Percentiles rank a stretch among this genome's conserved stretches.
phyloP scores from a whole-genome alignment of 345 rosid genomes.

The Stellera chamaejasme region DNA sequence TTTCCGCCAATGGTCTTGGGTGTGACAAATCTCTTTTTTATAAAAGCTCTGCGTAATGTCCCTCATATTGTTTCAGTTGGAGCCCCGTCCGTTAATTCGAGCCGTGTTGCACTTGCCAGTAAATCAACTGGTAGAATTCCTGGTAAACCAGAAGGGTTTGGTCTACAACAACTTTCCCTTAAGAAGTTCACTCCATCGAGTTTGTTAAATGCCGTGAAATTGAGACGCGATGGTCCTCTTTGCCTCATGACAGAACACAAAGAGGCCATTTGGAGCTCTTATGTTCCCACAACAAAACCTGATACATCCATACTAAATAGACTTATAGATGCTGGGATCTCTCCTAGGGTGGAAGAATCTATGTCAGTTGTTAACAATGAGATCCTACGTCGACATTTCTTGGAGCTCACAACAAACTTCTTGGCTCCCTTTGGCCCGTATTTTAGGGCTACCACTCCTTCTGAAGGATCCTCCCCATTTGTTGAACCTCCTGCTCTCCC shows the following conservation, averaged over 20 bases:
- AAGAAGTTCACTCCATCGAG: conserved; percentile 85
- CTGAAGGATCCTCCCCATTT: conserved; percentile 87
- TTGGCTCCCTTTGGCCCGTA: conserved; percentile 98
- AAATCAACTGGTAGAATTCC: conserved; percentile 63
- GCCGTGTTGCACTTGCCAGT: conserved; percentile 41
- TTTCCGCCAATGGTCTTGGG: conserved; percentile 96
- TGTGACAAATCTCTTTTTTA: conserved; percentile 92
- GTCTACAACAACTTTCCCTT: conserved; percentile 71
- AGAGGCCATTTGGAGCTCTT: conserved; percentile 95
- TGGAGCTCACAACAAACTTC: conserved; percentile 94
- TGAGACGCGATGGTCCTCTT: conserved; percentile 91
- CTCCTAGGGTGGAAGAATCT: conserved; percentile 95
- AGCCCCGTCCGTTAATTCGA: conserved; percentile 58
- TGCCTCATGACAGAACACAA: conserved; percentile 98
- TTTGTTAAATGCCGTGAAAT: conserved; percentile 69
- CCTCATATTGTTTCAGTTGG: conserved; percentile 96
- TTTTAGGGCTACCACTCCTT: conserved; percentile 63
- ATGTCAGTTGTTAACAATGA: conserved; percentile 98
- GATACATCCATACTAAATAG: conserved; percentile 93
- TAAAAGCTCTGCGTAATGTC: conserved; percentile 71
- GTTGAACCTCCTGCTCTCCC: conserved; percentile 82
- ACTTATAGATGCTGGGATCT: conserved; percentile 90
- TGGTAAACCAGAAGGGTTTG: conserved; percentile 65
- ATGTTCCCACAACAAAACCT: conserved; percentile 76
- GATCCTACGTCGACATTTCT: conserved; percentile 88